Conservation (phyloP, 2,329 filamentous ascomycete species). For the Scedosporium aurantiacum region DNA sequence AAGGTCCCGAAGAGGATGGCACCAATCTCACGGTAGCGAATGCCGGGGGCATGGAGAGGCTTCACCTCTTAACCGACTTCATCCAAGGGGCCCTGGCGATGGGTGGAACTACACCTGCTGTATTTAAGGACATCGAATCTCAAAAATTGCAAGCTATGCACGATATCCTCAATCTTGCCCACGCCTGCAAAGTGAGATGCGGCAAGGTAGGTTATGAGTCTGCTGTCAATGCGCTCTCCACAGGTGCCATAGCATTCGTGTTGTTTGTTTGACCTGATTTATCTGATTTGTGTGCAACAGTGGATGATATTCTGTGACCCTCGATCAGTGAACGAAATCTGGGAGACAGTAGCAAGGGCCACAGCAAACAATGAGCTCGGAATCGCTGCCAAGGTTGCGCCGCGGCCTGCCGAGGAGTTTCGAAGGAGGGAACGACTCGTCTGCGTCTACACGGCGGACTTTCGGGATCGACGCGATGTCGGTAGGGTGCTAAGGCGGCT, state of each 20-base stretch:
- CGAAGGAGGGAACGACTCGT: conserved; percentile 44
- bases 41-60: conserved; percentile 38
- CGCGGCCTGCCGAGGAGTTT: conserved; percentile 33
- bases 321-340: conserved; percentile 47
- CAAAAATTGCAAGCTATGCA: conserved; percentile 36
- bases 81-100: conserved; percentile 33
- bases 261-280: background rate
- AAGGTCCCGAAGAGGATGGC: conserved; percentile 33
- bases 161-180: conserved; percentile 51
- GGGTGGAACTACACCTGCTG: conserved; percentile 21
- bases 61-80: conserved; percentile 34
- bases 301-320: conserved; percentile 63
- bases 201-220: conserved; percentile 47
- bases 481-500: conserved; percentile 54
- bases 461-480: conserved; percentile 57
- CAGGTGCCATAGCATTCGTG: background rate
- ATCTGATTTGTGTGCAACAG: conserved; percentile 22
- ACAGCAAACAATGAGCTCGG: conserved; percentile 62
- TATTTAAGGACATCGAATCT: conserved; percentile 36
- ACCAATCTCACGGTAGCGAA: conserved; percentile 37
- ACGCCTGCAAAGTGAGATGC: conserved; percentile 41
- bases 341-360: conserved; percentile 55
- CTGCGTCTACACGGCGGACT: conserved; percentile 70
- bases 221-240: conserved; percentile 10
- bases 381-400: conserved; percentile 59